Evolutionary conservation across 164 flowering plant genomes (phyloP).

Genomic region (Vitis rotundifolia): DNA sequence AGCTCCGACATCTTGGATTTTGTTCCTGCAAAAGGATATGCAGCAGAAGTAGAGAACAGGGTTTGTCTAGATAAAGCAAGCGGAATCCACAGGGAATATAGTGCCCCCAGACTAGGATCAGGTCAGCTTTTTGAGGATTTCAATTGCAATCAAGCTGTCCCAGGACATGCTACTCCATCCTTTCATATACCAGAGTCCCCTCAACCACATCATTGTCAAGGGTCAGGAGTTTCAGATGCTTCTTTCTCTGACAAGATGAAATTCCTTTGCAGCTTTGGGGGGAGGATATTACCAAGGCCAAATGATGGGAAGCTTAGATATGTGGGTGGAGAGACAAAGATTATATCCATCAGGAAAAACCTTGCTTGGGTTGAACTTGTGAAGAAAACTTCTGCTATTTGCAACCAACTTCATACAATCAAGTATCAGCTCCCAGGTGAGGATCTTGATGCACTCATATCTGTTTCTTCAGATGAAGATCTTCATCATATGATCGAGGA

Average conservation of each 20-base stretch:
- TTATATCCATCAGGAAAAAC: conserved; percentile 57
- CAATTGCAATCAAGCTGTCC: conserved; percentile 20
- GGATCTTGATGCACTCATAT: conserved; percentile 88
- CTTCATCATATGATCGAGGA: conserved; percentile 86
- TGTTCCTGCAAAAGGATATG: conserved; percentile 5
- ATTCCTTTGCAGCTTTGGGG: conserved; percentile 90
- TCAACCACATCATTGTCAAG: conserved; percentile 24
- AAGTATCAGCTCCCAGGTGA: conserved; percentile 93
- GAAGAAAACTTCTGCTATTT: conserved; percentile 58
- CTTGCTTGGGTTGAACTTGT: conserved; percentile 51
- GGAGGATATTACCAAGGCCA: conserved; percentile 80
- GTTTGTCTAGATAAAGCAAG: conserved; percentile 23
- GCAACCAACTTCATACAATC: conserved; percentile 59
- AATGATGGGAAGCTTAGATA: conserved; percentile 82
- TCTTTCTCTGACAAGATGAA: conserved; percentile 56
- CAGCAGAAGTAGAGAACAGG: conserved; percentile 25
- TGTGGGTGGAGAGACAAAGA: conserved; percentile 87
- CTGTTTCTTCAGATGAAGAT: conserved; percentile 85
- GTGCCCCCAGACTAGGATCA: conserved; percentile 20
- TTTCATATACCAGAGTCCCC: conserved; percentile 33
- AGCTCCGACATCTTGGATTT: conserved; percentile 23
- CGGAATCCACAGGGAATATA: conserved; percentile 28
- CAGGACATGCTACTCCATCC: conserved; percentile 18
- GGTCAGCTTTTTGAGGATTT: conserved; percentile 21
- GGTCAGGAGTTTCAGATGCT: conserved; percentile 31